phyloP scores from a whole-genome alignment of 129 eudicot genomes.

The Arctium lappa region DNA sequence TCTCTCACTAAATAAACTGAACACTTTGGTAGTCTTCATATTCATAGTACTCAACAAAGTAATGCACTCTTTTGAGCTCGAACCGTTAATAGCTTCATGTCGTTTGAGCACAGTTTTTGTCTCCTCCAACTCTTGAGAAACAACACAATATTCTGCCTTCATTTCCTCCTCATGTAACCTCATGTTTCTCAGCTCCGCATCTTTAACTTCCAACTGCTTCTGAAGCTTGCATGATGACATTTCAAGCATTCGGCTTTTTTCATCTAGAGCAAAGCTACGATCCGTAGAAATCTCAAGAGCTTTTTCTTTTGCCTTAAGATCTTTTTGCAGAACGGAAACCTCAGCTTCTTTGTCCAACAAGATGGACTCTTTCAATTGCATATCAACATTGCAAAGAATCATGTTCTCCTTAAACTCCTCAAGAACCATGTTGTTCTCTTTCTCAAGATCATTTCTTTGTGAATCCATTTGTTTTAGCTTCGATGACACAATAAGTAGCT shows the following conservation, averaged over 20 bases:
- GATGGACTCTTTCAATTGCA: slow-evolving; percentile 37
- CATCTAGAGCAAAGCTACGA: slow-evolving; percentile 23
- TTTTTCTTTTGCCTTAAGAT: slow-evolving; percentile 38
- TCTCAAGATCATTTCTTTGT: slow-evolving; percentile 32
- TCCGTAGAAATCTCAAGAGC: slow-evolving; percentile 29
- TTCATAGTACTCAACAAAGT: slow-evolving; percentile 30
- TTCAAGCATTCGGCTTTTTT: slow-evolving; percentile 36
- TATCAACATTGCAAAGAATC: slow-evolving; percentile 28
- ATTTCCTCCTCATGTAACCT: slow-evolving; percentile 44
- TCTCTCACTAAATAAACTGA: slow-evolving; percentile 23
- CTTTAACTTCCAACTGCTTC: slow-evolving; percentile 34
- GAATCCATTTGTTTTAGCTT: slow-evolving; percentile 48
- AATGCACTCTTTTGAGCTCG: slow-evolving; percentile 30
- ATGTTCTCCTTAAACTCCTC: slow-evolving; percentile 42
- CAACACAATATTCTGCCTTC: slow-evolving; percentile 24
- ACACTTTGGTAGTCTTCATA: slow-evolving; percentile 23
- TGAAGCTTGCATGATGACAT: slow-evolving; percentile 33
- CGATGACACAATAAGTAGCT: slow-evolving; percentile 43
- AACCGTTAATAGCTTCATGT: slow-evolving; percentile 26
- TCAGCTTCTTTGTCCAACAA: slow-evolving; percentile 45
- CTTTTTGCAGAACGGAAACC: slow-evolving; percentile 27
- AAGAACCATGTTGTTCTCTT: slow-evolving; percentile 31
- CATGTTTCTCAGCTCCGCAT: slow-evolving; percentile 32
- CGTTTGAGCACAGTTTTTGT: slow-evolving; percentile 42
- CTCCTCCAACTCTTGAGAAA: slow-evolving; percentile 40